These are phyloP conservation scores for Trichoderma erinaceum DNA, from an alignment of 495 filamentous ascomycete genomes.

Conservation along the genomic window DNA sequence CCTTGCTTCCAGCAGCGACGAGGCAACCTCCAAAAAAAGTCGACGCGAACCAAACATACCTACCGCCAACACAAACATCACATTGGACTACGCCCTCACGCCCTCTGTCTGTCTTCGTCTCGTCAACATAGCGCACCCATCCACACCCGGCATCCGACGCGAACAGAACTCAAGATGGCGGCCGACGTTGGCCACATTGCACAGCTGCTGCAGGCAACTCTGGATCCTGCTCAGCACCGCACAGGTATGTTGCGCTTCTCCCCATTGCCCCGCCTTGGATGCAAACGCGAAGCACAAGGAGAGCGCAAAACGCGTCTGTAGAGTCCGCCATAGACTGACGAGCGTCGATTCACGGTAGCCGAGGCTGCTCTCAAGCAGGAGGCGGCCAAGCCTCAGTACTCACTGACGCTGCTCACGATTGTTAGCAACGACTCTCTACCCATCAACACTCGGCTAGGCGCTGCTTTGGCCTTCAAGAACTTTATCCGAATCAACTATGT, in stretches of 20 bases:
- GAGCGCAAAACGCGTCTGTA: constrained; percentile 3
- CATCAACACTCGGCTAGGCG: constrained; percentile 74
- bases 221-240: constrained; percentile 78
- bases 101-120: neutral
- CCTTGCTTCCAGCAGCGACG: neutral
- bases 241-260: constrained; percentile 55
- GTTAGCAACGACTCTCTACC: constrained; percentile 66
- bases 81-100: neutral
- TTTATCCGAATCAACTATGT: constrained; percentile 89
- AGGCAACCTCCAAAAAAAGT: constrained; percentile 13
- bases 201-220: constrained; percentile 74
- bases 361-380: constrained; percentile 68
- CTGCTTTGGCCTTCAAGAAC: constrained; percentile 96
- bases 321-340: neutral
- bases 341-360: constrained; percentile 46
- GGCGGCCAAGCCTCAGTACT: constrained; percentile 76
- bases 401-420: constrained; percentile 80
- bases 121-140: neutral
- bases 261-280: constrained; percentile 5
- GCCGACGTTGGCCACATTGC: constrained; percentile 65
- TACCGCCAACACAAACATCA: neutral
- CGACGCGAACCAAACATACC: neutral
- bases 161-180: constrained; percentile 54
- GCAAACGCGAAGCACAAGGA: neutral
- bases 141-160: neutral